These are phyloP conservation scores for Auricularia heimuer DNA, from an alignment of 768 basidiomycete species.

Conservation along the genomic window DNA sequence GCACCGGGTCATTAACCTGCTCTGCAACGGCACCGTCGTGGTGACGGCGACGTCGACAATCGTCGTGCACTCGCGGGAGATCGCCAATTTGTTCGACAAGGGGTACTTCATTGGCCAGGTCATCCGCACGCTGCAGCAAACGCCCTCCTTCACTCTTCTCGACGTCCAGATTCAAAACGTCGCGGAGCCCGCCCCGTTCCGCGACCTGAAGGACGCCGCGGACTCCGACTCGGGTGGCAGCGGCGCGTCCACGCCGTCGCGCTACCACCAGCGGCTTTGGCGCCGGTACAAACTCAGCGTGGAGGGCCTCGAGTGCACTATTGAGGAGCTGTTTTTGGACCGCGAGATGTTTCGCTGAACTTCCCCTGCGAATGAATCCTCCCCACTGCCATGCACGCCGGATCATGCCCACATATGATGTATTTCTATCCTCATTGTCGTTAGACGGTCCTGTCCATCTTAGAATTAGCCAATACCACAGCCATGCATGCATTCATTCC, in stretches of 20 bases:
- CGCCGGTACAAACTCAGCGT: slow-evolving; percentile 49
- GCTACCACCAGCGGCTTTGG: slow-evolving; percentile 27
- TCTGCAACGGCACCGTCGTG: slow-evolving; percentile 42
- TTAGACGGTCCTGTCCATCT: too few species aligned
- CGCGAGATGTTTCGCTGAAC: slow-evolving; percentile 46
- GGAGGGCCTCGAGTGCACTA: slow-evolving; percentile 54
- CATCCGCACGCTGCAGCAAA: slow-evolving; percentile 43
- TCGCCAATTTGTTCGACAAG: slow-evolving; percentile 55
- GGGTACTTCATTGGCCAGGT: slow-evolving; percentile 62
- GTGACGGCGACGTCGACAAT: slow-evolving; percentile 61
- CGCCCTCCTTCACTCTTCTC: slow-evolving; percentile 50
- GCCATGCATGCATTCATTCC: too few species aligned
- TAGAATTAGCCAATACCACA: too few species aligned
- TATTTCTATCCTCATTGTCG: too few species aligned
- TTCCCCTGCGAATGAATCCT: too few species aligned
- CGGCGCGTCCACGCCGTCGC: neutral
- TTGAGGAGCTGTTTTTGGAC: slow-evolving; percentile 59
- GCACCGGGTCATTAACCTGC: slow-evolving; percentile 53
- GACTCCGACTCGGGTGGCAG: neutral
- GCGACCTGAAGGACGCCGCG: neutral
- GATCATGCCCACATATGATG: too few species aligned
- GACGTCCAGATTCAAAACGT: slow-evolving; percentile 38
- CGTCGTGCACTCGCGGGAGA: slow-evolving; percentile 42
- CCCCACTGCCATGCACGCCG: too few species aligned
- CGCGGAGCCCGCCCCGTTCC: slow-evolving; percentile 8